These are phyloP conservation scores for Fomitopsis serialis DNA, from an alignment of 768 basidiomycete species.

Conservation along the genomic window DNA sequence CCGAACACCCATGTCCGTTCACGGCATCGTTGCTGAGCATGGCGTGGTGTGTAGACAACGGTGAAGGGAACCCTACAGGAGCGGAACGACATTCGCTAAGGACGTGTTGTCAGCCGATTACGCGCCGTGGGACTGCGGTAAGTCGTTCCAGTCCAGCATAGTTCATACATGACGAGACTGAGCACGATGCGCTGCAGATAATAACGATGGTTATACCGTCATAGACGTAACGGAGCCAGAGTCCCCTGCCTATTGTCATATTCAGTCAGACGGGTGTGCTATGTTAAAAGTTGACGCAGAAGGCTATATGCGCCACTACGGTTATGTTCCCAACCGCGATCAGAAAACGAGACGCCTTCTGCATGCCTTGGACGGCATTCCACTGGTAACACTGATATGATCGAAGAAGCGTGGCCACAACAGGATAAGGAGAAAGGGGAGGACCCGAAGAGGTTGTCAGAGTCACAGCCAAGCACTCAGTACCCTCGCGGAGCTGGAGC, in stretches of 20 bases:
- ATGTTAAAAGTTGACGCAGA: neutral
- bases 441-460: too few relatives aligned
- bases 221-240: neutral
- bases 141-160: conserved; percentile 2
- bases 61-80: conserved; percentile 7
- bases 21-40: conserved; percentile 24
- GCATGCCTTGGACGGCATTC: neutral
- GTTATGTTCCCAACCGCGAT: too few relatives aligned
- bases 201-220: neutral
- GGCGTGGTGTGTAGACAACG: conserved; percentile 23
- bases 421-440: too few relatives aligned
- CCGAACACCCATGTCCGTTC: conserved; percentile 29
- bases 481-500: too few relatives aligned
- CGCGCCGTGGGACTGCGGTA: conserved; percentile 24
- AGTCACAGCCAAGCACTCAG: too few relatives aligned
- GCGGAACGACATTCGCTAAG: conserved; percentile 13
- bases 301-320: neutral
- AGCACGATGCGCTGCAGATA: neutral
- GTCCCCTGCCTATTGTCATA: neutral
- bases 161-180: neutral
- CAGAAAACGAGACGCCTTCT: too few relatives aligned
- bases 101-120: conserved; percentile 18
- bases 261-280: neutral
- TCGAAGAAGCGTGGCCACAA: neutral
- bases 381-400: neutral